Conservation (phyloP, 78 protist genomes). For the Dictyostelium firmibasis region DNA sequence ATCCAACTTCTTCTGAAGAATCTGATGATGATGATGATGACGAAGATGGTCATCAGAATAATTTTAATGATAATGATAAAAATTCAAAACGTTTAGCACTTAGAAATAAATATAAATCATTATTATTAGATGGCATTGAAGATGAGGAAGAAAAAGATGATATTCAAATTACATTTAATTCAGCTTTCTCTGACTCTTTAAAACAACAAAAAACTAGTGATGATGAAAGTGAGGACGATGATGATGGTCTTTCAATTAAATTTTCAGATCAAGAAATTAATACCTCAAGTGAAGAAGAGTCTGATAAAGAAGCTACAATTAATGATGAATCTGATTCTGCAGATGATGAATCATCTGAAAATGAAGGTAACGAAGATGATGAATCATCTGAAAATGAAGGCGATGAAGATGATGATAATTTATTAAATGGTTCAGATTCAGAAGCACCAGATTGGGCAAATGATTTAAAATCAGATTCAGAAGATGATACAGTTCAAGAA, state of each 20-base stretch:
- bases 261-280: conserved; percentile 33
- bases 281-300: conserved; percentile 25
- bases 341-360: conserved; percentile 1
- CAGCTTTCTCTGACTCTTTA: conserved; percentile 42
- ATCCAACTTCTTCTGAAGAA: conserved; percentile 21
- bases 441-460: conserved; percentile 35
- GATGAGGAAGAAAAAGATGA: conserved; percentile 48
- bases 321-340: neutral
- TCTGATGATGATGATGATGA: conserved; percentile 3
- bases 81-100: neutral
- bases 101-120: conserved; percentile 44
- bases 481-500: conserved; percentile 43
- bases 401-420: neutral
- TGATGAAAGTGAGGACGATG: conserved; percentile 24
- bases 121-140: neutral
- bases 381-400: conserved; percentile 8
- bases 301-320: neutral
- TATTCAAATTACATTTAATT: conserved; percentile 67
- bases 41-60: neutral
- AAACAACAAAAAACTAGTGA: neutral
- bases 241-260: conserved; percentile 33
- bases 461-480: conserved; percentile 20
- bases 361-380: conserved; percentile 1
- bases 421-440: conserved; percentile 26
- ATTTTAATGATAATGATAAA: neutral